Evolutionary conservation across 768 basidiomycete species (phyloP), one percentile per base, ranked within the genome.

Genomic region (Mycena sanguinolenta): DNA sequence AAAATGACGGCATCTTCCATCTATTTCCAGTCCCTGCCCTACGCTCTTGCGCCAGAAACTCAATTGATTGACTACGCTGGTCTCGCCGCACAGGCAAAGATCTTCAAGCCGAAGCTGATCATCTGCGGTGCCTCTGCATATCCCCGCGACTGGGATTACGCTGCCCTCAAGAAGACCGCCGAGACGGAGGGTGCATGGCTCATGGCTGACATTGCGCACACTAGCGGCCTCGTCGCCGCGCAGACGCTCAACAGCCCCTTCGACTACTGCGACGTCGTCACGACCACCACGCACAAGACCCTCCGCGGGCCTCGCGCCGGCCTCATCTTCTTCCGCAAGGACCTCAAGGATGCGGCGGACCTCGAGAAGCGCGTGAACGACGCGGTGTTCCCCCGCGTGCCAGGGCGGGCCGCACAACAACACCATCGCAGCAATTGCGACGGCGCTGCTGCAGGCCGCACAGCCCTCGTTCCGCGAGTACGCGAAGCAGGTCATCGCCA

Each of bases 1-100:
- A 99, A 99, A 84, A 99, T 99, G 92, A 98, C 98, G 38, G 95
- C 98, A 39, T 99, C 97, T 27, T 99, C 98, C 23, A 98, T 99
- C 85, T 99, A 99, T 87, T 99, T 99, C 93, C 97, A 99, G 80
- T 98, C 98, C 42, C 87, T 98, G 79, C 97, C 98, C 54, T 99
- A 99, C 76, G 90, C 88, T 57, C 91, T 97, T 67, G 89, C 92
- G 77, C 91, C 93, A 57, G 83, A 90, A 52, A 94, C 92, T 64
- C 92, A 98, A 79, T 87, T 97, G 74, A 90, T 99, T 75, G 97
- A 98, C 85, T 99, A 98, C 82, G 85, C 83, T 39, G 86, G 82
- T 30, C 89, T 99, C 76, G 89, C 90, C 60, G 85, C 89, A 70
- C 95, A 97, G 80, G 97, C 97, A 59, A 92, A 93, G 78, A 88